Conservation (phyloP, 768 basidiomycete species). For the Suillus hirtellus region DNA sequence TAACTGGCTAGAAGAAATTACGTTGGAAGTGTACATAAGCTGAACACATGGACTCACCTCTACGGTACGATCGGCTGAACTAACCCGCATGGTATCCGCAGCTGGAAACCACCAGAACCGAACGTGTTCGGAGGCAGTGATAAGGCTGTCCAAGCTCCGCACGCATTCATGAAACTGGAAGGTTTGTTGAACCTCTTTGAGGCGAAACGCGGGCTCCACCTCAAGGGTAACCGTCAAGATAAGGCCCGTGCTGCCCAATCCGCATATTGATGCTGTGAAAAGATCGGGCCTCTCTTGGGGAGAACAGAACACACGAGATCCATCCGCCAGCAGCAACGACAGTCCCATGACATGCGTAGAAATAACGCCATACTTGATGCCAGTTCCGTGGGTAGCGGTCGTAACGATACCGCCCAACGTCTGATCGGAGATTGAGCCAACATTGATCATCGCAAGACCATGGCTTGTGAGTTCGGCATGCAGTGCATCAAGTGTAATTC, state of each 20-base stretch:
- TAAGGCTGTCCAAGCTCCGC: conserved; percentile 53
- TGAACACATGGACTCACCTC: conserved; percentile 55
- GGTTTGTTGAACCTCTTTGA: conserved; percentile 70
- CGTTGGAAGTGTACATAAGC: conserved; percentile 14
- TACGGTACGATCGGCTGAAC: conserved; percentile 69
- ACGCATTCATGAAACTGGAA: conserved; percentile 65
- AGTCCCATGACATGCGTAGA: conserved; percentile 79
- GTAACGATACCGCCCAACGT: conserved; percentile 90
- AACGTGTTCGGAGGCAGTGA: conserved; percentile 78
- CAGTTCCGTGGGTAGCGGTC: conserved; percentile 95
- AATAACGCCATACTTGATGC: conserved; percentile 75
- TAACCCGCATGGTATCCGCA: conserved; percentile 67
- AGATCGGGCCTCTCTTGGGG: conserved; percentile 64
- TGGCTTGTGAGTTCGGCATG: conserved; percentile 65
- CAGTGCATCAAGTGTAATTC: conserved; percentile 74
- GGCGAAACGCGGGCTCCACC: conserved; percentile 79
- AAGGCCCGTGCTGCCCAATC: conserved; percentile 87
- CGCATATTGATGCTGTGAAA: conserved; percentile 88
- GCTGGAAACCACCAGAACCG: conserved; percentile 96
- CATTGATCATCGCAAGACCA: conserved; percentile 83
- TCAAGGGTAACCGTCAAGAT: conserved; percentile 76
- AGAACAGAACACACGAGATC: conserved; percentile 67
- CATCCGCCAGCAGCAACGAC: conserved; percentile 75
- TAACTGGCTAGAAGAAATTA: conserved; percentile 45
- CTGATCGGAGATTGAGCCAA: conserved; percentile 97